Evolutionary conservation across 345 rosid genomes (phyloP).

Genomic region (Eucalyptus victrix): DNA sequence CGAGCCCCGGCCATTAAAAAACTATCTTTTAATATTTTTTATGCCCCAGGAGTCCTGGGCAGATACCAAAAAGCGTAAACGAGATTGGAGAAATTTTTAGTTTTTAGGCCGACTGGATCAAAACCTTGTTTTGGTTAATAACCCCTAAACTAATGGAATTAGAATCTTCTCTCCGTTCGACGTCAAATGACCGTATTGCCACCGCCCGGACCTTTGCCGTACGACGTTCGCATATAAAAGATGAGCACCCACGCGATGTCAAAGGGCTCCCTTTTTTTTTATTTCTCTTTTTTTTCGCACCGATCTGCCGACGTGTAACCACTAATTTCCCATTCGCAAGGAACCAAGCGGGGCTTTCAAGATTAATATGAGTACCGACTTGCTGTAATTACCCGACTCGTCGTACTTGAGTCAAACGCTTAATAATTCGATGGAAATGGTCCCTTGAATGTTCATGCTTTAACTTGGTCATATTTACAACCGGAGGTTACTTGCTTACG

Average conservation of each 20-base stretch:
- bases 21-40: neutral
- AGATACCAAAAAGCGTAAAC: neutral
- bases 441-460: neutral
- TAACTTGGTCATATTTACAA: neutral
- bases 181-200: neutral
- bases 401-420: neutral
- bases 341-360: neutral
- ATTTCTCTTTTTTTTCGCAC: neutral
- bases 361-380: neutral
- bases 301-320: neutral
- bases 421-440: neutral
- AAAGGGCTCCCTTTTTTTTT: neutral
- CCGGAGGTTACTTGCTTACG: neutral
- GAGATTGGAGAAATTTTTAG: neutral
- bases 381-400: neutral
- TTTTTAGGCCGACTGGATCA: neutral
- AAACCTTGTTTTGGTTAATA: neutral
- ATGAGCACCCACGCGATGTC: neutral
- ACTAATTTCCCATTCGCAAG: neutral
- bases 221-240: neutral
- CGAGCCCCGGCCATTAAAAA: slow-evolving; percentile 25
- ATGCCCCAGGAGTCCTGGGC: neutral
- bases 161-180: neutral
- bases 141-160: neutral
- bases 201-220: neutral